These are phyloP conservation scores for Penicillium ochrochloron DNA, from an alignment of 495 filamentous ascomycete genomes.

Conservation along the genomic window DNA sequence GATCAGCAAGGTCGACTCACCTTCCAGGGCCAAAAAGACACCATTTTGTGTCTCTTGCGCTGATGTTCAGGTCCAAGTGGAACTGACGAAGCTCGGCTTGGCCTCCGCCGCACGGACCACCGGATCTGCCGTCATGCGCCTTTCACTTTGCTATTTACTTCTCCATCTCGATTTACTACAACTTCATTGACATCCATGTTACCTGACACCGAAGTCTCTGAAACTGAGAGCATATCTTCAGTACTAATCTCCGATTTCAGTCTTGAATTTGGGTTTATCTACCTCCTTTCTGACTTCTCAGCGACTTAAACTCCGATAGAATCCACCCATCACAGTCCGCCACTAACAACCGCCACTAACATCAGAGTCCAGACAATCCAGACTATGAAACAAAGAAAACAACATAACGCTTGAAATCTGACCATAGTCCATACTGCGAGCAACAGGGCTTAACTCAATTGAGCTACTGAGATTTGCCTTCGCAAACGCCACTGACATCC, in stretches of 20 bases:
- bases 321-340: neutral
- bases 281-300: neutral
- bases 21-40: constrained; percentile 83
- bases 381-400: neutral
- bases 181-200: neutral
- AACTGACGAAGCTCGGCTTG: constrained; percentile 47
- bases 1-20: constrained; percentile 41
- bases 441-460: neutral
- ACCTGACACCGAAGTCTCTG: neutral
- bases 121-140: neutral
- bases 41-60: constrained; percentile 67
- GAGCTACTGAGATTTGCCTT: neutral
- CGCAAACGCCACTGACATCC: constrained; percentile 9
- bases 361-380: neutral
- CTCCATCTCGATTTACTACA: neutral
- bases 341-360: neutral
- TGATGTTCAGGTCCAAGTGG: constrained; percentile 59
- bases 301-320: neutral
- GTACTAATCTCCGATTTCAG: neutral
- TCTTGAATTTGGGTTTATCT: neutral
- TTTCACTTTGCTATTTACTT: neutral
- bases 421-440: neutral
- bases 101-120: constrained; percentile 9
- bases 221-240: neutral
- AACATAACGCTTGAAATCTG: neutral